Conservation (phyloP, 2,329 filamentous ascomycete species). For the Scopulariopsis brevicaulis region DNA sequence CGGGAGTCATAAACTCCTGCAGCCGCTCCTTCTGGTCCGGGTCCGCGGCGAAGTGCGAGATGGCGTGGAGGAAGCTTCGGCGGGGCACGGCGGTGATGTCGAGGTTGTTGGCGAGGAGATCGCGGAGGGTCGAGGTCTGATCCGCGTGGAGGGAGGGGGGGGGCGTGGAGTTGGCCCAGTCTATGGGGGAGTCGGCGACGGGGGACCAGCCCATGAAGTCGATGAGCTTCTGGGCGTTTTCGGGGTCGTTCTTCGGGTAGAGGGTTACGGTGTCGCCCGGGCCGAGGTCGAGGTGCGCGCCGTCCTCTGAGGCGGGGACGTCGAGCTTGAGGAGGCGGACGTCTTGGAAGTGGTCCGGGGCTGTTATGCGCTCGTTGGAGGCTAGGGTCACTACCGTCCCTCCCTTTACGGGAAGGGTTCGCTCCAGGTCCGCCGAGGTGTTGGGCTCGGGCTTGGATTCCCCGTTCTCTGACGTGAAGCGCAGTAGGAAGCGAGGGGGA, state of each 20-base stretch:
- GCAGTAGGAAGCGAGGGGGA: conserved; percentile 49
- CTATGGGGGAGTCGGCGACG: conserved; percentile 60
- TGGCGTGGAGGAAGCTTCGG: conserved; percentile 70
- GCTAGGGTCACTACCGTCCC: conserved; percentile 46
- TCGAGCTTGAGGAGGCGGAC: conserved; percentile 67
- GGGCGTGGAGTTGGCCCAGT: conserved; percentile 11
- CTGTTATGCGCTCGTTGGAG: conserved; percentile 64
- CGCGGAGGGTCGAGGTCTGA: conserved; percentile 52
- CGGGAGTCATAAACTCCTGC: conserved; percentile 68
- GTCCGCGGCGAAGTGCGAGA: conserved; percentile 66
- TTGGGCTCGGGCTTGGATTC: not conserved
- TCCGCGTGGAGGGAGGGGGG: conserved; percentile 16
- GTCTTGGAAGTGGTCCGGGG: conserved; percentile 79
- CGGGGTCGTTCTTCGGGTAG: conserved; percentile 76
- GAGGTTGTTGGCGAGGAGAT: conserved; percentile 69
- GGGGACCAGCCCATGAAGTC: conserved; percentile 66
- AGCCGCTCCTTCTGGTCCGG: conserved; percentile 68
- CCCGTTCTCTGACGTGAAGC: not conserved
- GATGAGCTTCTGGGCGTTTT: conserved; percentile 71
- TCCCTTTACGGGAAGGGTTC: conserved; percentile 42
- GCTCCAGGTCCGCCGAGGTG: conserved; percentile 6
- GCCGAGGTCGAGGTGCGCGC: conserved; percentile 23
- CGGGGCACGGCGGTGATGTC: conserved; percentile 86
- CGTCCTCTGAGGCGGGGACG: conserved; percentile 15
- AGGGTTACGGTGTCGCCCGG: conserved; percentile 77